Conservation (phyloP, 495 filamentous ascomycete genomes). For the Glutinoglossum americanum region DNA sequence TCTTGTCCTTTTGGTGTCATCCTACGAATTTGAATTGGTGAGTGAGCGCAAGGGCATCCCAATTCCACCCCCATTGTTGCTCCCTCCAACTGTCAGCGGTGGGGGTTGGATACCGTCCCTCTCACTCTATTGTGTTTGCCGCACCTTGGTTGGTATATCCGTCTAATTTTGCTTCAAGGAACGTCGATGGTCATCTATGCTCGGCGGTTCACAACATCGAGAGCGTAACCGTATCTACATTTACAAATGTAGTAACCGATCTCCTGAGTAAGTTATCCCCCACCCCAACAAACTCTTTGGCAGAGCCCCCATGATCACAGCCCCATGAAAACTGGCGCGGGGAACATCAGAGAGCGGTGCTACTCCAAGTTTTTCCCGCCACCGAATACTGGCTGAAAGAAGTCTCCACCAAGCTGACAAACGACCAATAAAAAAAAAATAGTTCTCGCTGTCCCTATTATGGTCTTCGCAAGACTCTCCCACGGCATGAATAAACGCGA, state of each 20-base stretch:
- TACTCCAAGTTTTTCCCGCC: too few species aligned
- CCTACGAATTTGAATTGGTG: slow-evolving; percentile 11
- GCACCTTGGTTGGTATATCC: too few species aligned
- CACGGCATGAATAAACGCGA: slow-evolving; percentile 8
- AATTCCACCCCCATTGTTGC: background rate
- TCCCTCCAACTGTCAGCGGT: background rate
- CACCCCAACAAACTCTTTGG: too few species aligned
- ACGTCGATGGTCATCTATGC: slow-evolving; percentile 9
- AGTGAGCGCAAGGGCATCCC: background rate
- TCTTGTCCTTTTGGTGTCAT: slow-evolving; percentile 13
- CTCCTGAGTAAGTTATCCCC: background rate
- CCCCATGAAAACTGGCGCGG: too few species aligned
- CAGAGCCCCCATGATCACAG: too few species aligned
- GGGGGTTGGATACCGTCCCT: background rate
- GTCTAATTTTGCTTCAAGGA: background rate
- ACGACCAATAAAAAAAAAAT: background rate
- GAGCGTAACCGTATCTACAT: slow-evolving; percentile 10
- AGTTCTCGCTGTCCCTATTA: background rate
- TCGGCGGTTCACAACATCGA: slow-evolving; percentile 13
- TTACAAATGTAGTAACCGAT: background rate
- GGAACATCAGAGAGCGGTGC: too few species aligned
- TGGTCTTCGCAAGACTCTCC: background rate
- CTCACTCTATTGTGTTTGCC: background rate
- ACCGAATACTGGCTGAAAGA: too few species aligned
- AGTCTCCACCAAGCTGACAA: background rate